These are phyloP conservation scores for Eucalyptus melliodora DNA, from an alignment of 345 rosid species.

Conservation along the genomic window DNA sequence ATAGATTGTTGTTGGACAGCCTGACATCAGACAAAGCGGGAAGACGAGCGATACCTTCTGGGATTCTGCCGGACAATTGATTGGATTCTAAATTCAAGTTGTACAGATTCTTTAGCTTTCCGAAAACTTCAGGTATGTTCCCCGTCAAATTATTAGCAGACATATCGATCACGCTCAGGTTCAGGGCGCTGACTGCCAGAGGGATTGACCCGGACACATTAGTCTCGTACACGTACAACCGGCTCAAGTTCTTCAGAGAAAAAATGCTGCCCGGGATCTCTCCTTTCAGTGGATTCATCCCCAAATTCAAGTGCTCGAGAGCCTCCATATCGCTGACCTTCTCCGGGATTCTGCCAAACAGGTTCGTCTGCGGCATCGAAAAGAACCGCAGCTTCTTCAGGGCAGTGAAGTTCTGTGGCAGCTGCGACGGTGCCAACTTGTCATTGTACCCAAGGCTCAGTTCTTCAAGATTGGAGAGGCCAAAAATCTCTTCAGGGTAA, in stretches of 20 bases:
- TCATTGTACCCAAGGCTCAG: too few relatives aligned
- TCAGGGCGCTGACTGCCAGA: conserved; percentile 8
- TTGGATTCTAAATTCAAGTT: conserved; percentile 15
- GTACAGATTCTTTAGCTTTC: conserved; percentile 17
- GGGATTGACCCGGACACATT: conserved; percentile 36
- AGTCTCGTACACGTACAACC: conserved; percentile 14
- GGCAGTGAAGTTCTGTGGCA: conserved; percentile 16
- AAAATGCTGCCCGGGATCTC: conserved; percentile 25
- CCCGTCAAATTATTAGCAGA: conserved; percentile 32
- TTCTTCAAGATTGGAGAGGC: too few relatives aligned
- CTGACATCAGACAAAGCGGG: conserved; percentile 17
- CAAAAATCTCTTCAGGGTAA: too few relatives aligned
- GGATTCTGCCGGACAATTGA: conserved; percentile 42
- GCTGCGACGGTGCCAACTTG: conserved; percentile 1
- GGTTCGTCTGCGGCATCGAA: conserved; percentile 11
- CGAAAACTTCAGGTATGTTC: conserved; percentile 32
- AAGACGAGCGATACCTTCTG: conserved; percentile 23
- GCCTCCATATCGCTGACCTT: conserved; percentile 18
- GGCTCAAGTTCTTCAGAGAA: conserved; percentile 26
- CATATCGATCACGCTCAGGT: conserved; percentile 22
- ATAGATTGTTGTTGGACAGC: conserved; percentile 31
- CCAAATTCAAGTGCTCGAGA: conserved; percentile 31
- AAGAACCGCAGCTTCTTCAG: conserved; percentile 22
- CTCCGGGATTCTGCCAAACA: conserved; percentile 42
- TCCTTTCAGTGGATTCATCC: conserved; percentile 8